Evolutionary conservation across 768 basidiomycete genomes (phyloP).

Genomic region (Coprinellus micaceus): DNA sequence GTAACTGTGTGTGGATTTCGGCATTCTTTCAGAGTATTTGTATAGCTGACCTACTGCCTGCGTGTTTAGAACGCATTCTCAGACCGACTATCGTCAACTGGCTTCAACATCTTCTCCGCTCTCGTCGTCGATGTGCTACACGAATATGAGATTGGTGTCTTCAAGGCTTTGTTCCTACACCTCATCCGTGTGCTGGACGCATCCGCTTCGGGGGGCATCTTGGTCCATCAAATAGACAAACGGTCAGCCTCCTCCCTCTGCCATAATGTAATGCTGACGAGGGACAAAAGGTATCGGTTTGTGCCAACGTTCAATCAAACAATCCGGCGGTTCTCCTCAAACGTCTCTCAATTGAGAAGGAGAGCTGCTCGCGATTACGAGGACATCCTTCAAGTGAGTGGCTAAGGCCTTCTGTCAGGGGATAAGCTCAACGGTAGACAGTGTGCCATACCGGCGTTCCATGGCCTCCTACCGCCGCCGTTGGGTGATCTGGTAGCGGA

Average conservation of each 20-base stretch:
- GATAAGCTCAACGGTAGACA: constrained; percentile 6
- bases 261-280: background rate
- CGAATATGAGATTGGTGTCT: too few species aligned
- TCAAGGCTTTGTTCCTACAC: constrained; percentile 28
- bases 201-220: constrained; percentile 15
- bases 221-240: constrained; percentile 29
- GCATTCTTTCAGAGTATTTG: too few species aligned
- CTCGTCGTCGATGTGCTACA: too few species aligned
- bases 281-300: constrained; percentile 20
- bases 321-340: constrained; percentile 28
- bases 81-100: constrained; percentile 6
- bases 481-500: constrained; percentile 18
- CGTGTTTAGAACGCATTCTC: constrained; percentile 30
- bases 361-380: constrained; percentile 34
- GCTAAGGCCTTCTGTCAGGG: background rate
- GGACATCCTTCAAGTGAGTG: constrained; percentile 33
- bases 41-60: background rate
- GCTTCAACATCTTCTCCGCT: constrained; percentile 19
- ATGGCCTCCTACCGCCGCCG: constrained; percentile 27
- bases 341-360: constrained; percentile 28
- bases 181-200: constrained; percentile 28
- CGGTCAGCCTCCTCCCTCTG: constrained; percentile 22
- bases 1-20: too few species aligned
- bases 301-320: constrained; percentile 26
- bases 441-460: constrained; percentile 35